phyloP scores from a whole-genome alignment of 208 protist species.

The Porcisia hertigi region DNA sequence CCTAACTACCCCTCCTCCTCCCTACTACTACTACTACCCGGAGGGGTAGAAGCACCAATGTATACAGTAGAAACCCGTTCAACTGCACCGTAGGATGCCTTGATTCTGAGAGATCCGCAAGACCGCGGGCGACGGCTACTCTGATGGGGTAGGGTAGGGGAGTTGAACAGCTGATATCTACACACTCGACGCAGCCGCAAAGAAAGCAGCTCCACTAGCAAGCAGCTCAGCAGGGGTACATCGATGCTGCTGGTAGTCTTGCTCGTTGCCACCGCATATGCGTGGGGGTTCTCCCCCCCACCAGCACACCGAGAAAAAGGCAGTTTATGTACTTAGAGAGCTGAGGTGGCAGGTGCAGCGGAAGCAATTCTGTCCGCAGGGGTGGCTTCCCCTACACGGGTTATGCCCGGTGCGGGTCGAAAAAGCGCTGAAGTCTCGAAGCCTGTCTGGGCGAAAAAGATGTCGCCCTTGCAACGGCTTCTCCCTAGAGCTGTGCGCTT shows the following conservation, averaged over 20 bases:
- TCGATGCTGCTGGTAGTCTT: constrained; percentile 2
- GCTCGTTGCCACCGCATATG: constrained; percentile 11
- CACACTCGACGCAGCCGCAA: constrained; percentile 18
- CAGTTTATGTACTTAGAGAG: constrained; percentile 12
- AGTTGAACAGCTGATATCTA: constrained; percentile 22
- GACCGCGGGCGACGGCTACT: constrained; percentile 2
- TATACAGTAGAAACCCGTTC: constrained; percentile 31
- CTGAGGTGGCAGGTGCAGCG: constrained; percentile 4
- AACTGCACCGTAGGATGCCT: constrained; percentile 14
- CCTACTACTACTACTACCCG: neutral
- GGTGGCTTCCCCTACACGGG: neutral
- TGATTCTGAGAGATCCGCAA: constrained; percentile 26
- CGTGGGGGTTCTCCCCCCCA: constrained; percentile 18
- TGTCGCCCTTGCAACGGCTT: constrained; percentile 7
- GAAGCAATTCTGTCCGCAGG: neutral
- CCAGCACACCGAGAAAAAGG: constrained; percentile 13
- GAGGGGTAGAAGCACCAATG: constrained; percentile 26
- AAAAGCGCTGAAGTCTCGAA: neutral
- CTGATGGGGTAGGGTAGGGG: constrained; percentile 6
- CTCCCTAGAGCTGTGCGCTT: constrained; percentile 10
- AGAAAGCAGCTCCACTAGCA: constrained; percentile 28
- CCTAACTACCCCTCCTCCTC: too few relatives aligned
- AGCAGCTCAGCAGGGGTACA: constrained; percentile 15
- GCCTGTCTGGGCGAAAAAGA: constrained; percentile 14
- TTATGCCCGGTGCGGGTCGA: neutral